phyloP scores from a whole-genome alignment of 106 monocot species.

The Gastrodia elata region DNA sequence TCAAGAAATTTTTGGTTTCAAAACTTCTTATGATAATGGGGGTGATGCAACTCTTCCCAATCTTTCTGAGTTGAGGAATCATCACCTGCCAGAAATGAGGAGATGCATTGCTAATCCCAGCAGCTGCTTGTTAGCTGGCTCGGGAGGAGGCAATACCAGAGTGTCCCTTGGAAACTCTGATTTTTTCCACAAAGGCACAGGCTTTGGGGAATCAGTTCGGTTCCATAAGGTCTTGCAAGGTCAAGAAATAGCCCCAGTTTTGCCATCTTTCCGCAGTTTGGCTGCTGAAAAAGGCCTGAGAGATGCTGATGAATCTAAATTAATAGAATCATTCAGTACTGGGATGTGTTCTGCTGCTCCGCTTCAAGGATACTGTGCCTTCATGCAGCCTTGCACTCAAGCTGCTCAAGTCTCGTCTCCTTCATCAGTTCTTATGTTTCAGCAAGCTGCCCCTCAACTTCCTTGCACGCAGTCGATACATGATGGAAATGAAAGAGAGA shows the following conservation, averaged over 20 bases:
- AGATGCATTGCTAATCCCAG: slow-evolving; percentile 17
- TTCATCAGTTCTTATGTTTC: slow-evolving; percentile 70
- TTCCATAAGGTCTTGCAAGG: slow-evolving; percentile 99
- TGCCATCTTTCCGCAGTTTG: slow-evolving; percentile 23
- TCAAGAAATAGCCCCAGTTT: slow-evolving; percentile 80
- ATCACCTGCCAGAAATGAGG: slow-evolving; percentile 28
- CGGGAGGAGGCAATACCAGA: slow-evolving; percentile 20
- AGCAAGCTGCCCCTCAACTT: slow-evolving; percentile 22
- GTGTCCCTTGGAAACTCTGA: slow-evolving; percentile 30
- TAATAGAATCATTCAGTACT: background rate
- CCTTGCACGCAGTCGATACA: slow-evolving; percentile 1
- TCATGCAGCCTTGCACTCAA: slow-evolving; percentile 14
- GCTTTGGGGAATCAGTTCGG: slow-evolving; percentile 66
- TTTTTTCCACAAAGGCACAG: slow-evolving; percentile 43
- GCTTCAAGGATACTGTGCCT: slow-evolving; percentile 24
- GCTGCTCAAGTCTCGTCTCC: slow-evolving; percentile 55
- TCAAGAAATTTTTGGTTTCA: slow-evolving; percentile 66
- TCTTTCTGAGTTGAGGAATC: slow-evolving; percentile 18
- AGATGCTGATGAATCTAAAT: slow-evolving; percentile 12
- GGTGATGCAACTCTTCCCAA: slow-evolving; percentile 26
- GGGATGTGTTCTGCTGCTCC: slow-evolving; percentile 13
- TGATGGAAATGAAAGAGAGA: slow-evolving; percentile 1
- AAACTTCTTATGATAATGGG: slow-evolving; percentile 27
- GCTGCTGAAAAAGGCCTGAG: slow-evolving; percentile 1
- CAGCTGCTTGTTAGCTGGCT: slow-evolving; percentile 16